These are phyloP conservation scores for Helicostylum pulchrum DNA, from an alignment of 192 early-diverging fungal genomes.

Conservation along the genomic window DNA sequence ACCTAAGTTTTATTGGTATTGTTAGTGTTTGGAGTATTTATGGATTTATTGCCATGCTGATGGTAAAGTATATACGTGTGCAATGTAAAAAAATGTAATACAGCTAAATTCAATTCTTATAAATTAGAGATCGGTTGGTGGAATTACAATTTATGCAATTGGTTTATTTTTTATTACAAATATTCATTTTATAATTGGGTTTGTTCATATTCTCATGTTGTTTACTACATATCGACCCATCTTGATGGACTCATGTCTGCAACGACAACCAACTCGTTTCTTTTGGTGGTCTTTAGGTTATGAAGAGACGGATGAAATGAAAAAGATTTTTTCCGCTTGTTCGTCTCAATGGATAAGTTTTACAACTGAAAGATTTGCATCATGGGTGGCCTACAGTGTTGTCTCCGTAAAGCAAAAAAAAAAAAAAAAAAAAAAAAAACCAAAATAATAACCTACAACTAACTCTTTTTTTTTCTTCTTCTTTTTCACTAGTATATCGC, in stretches of 20 bases:
- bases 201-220: constrained; percentile 16
- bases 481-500: constrained; percentile 5
- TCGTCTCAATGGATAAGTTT: constrained; percentile 11
- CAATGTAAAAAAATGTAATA: too few relatives aligned
- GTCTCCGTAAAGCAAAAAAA: too few relatives aligned
- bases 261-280: constrained; percentile 4
- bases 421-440: too few relatives aligned
- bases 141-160: background rate
- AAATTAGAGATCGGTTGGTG: background rate
- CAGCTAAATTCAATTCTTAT: too few relatives aligned
- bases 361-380: constrained; percentile 2
- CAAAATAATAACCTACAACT: too few relatives aligned
- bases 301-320: background rate
- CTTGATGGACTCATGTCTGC: constrained; percentile 16
- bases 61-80: background rate
- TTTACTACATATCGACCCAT: constrained; percentile 3
- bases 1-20: constrained; percentile 8
- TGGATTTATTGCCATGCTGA: background rate
- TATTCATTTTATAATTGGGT: constrained; percentile 15
- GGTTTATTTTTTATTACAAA: background rate
- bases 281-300: constrained; percentile 15
- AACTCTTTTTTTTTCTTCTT: too few relatives aligned
- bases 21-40: constrained; percentile 2
- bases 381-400: constrained; percentile 5
- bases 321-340: background rate